These are phyloP conservation scores for Solanum acaule DNA, from an alignment of 257 asterid genomes.

Conservation along the genomic window DNA sequence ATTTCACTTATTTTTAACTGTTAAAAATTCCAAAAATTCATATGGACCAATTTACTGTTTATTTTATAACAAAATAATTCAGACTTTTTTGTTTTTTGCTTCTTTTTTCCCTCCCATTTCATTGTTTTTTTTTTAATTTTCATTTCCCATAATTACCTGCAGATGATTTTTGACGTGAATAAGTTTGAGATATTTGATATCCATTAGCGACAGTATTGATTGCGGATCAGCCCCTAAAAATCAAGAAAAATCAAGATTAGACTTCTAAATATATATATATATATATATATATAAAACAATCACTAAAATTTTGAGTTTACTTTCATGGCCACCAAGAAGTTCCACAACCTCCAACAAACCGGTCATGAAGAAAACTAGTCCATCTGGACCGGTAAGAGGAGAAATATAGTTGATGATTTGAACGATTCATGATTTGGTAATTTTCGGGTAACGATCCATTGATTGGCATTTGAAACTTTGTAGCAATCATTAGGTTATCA, in stretches of 20 bases:
- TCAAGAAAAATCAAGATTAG: not conserved
- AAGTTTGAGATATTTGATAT: slow-evolving; percentile 74
- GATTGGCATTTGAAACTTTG: no score
- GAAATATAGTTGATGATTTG: not conserved
- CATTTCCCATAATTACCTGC: slow-evolving; percentile 38
- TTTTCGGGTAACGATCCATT: no score
- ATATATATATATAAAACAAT: not conserved
- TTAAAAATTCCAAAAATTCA: no score
- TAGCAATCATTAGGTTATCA: no score
- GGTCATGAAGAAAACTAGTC: slow-evolving; percentile 72
- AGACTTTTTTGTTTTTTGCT: not conserved
- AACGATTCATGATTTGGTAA: no score
- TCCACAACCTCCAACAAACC: slow-evolving; percentile 90
- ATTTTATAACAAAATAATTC: not conserved
- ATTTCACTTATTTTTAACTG: no score
- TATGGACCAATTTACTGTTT: not conserved
- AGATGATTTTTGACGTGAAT: slow-evolving; percentile 81
- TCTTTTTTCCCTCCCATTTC: not conserved
- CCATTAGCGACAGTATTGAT: slow-evolving; percentile 83
- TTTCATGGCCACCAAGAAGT: slow-evolving; percentile 98
- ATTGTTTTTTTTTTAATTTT: not conserved
- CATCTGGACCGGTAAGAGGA: not conserved
- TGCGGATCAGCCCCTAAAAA: slow-evolving; percentile 70
- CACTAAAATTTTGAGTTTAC: slow-evolving; percentile 16
- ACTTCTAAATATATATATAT: no score